Percentiles rank a stretch among this genome's conserved stretches.
Conservation (phyloP, 257 asterid species). For the Ajuga chamaepitys region DNA sequence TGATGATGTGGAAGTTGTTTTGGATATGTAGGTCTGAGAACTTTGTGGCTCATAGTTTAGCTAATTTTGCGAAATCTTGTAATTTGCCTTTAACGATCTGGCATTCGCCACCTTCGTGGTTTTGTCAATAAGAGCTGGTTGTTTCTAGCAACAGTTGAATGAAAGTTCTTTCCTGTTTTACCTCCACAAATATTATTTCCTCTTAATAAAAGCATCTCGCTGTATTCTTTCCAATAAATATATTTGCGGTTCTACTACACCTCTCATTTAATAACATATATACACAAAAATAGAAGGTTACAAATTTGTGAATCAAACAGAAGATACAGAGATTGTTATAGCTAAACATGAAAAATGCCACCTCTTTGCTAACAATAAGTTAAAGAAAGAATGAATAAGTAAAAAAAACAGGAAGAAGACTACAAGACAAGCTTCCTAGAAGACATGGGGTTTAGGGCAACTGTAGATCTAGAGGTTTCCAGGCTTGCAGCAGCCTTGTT, state of each 20-base stretch:
- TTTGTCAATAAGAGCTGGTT: too few species aligned
- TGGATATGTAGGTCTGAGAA: too few species aligned
- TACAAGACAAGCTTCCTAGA: conserved; percentile 43
- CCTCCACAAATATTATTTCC: too few species aligned
- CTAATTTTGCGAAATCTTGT: too few species aligned
- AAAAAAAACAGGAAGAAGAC: neutral
- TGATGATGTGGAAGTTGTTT: too few species aligned
- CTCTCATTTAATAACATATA: neutral
- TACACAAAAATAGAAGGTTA: neutral
- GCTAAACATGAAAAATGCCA: neutral
- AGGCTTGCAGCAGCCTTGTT: conserved; percentile 29
- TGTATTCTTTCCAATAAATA: neutral
- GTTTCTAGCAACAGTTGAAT: too few species aligned
- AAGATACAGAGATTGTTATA: neutral
- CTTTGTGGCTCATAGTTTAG: too few species aligned
- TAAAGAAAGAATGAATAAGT: neutral
- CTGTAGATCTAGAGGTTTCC: conserved; percentile 35
- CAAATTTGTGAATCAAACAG: neutral
- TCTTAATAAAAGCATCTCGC: neutral
- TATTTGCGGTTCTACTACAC: neutral
- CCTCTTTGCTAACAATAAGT: too few species aligned
- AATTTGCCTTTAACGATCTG: too few species aligned
- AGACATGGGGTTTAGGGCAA: conserved; percentile 22
- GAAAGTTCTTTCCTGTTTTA: too few species aligned
- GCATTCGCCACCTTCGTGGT: too few species aligned